Base-by-base conservation (phyloP, 768 basidiomycete genomes). In the Paxillus rubicundulus region DNA sequence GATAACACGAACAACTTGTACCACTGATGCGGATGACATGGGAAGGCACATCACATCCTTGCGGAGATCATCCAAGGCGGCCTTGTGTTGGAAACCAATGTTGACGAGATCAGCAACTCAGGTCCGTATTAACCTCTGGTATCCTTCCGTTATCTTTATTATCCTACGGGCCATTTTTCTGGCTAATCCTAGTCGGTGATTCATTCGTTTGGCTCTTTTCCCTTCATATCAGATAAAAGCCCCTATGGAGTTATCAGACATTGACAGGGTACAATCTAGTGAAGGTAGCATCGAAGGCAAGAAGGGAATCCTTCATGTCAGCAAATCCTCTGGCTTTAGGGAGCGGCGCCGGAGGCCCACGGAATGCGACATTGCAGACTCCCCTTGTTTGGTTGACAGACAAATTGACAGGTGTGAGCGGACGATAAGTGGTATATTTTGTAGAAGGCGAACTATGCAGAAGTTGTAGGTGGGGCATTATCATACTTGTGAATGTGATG, bases 11-110 rank as follows among this genome's bases (percentile, higher is more conserved):
- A 14, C 20, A 34, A 5, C 21, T 24, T 53, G 45, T 42, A 24
- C 62, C 37, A 50, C 41, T 34, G n/a, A 38, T 21, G 49, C 7
- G 40, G 8, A 3, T n/a, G 14, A 10, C 13, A 2, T 16, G 37
- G 46, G 32, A 61, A 96, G 93, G 95, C 89, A 4, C 95, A 98
- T 63, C 89, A 96, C 59, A 92, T 98, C 48, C 80, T 99, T 42
- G 79, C 87, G n/a, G 97, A 98, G 71, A 86, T 98, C 47, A 91
- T 99, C 21, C 95, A 98, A 72, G 96, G 94, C 14, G 97, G 97
- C 5, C 77, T 98, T 34, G 97, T 98, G 9, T 77, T 98, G 39
- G 97, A 99, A 70, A 99, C 96, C 12, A 92, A 91, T 68, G 84
- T 92, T 21, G 89, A 90, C 49, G 89, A 91, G 64, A 93, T 93